These are phyloP conservation scores for cucumber (Cucumis sativus) DNA, from an alignment of 306 rosid species.

Conservation along the genomic window Cucumber_9930_V3 NC_026658.2:2871501-2872000, in stretches of 20 bases:
- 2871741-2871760: background rate
- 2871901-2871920: too few relatives aligned
- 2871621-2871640: slow-evolving; percentile 17
- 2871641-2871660: slow-evolving; percentile 38
- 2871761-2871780: slow-evolving; percentile 27
- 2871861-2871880: too few relatives aligned
- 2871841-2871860: too few relatives aligned
- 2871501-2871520: slow-evolving; percentile 26
- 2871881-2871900: too few relatives aligned
- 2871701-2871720: slow-evolving; percentile 22
- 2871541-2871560: background rate
- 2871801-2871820: too few relatives aligned
- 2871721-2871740: background rate
- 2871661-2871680: slow-evolving; percentile 58
- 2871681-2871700: slow-evolving; percentile 64
- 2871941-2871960: too few relatives aligned
- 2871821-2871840: too few relatives aligned
- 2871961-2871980: too few relatives aligned
- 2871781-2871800: background rate
- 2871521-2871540: slow-evolving; percentile 2
- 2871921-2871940: too few relatives aligned
- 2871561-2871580: slow-evolving; percentile 25
- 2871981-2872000: too few relatives aligned
- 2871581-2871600: slow-evolving; percentile 44
- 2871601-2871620: slow-evolving; percentile 38